phyloP scores from a whole-genome alignment of 73 alveolate genomes.

The Paramecium bursaria region DNA sequence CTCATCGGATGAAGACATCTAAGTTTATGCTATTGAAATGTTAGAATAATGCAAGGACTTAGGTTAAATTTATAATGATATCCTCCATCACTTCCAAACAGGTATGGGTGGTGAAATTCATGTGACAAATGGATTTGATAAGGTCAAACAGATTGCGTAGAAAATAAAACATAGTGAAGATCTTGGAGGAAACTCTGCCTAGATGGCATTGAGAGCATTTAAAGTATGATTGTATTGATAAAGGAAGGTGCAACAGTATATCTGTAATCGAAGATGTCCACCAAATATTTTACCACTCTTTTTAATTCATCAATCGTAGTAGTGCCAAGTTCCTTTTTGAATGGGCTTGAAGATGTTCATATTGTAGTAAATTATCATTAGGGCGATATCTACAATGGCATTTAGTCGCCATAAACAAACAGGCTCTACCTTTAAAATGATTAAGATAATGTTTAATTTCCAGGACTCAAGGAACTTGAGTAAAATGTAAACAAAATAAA shows the following conservation, averaged over 20 bases:
- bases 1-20: conserved; percentile 52
- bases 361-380: conserved; percentile 30
- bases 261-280: conserved; percentile 26
- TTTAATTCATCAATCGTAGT: conserved; percentile 11
- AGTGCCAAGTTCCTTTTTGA: background rate
- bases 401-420: conserved; percentile 5
- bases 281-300: background rate
- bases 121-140: conserved; percentile 21
- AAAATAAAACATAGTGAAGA: background rate
- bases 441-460: conserved; percentile 27
- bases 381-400: conserved; percentile 26
- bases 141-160: conserved; percentile 17
- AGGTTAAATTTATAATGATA: background rate
- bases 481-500: background rate
- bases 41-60: background rate
- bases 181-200: conserved; percentile 43
- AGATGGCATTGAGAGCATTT: conserved; percentile 61
- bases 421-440: conserved; percentile 40
- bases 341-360: conserved; percentile 30
- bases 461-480: conserved; percentile 10
- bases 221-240: background rate
- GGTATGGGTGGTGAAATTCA: conserved; percentile 48
- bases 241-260: conserved; percentile 52
- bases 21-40: conserved; percentile 17
- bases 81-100: conserved; percentile 9